A percentile compares a stretch with the other conserved stretches of the same genome.
These are phyloP conservation scores for Biancaea sappan DNA, from an alignment of 306 rosid species.

Conservation along the genomic window DNA sequence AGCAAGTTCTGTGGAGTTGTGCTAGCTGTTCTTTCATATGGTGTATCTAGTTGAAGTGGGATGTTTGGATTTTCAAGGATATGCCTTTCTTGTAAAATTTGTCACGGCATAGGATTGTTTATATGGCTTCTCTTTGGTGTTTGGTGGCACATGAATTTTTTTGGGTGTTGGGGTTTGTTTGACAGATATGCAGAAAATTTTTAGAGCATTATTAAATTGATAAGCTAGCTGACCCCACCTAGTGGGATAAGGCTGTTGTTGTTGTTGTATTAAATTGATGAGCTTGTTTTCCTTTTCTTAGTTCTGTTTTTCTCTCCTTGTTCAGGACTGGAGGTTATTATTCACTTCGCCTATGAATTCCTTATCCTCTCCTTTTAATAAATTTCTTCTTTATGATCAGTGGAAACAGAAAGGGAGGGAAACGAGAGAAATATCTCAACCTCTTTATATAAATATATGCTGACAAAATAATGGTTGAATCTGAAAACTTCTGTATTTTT, in stretches of 20 bases:
- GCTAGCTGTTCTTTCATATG: neutral
- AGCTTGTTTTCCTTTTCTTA: neutral
- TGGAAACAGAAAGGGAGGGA: conserved; percentile 18
- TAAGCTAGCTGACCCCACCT: too few species aligned
- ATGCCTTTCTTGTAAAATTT: conserved; percentile 18
- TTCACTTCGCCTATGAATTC: neutral
- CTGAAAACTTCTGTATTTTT: neutral
- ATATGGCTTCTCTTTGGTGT: conserved; percentile 6
- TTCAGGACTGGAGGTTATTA: conserved; percentile 10
- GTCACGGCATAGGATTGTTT: conserved; percentile 11
- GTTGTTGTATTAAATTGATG: conserved; percentile 1
- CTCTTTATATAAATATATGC: neutral
- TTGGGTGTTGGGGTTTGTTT: neutral
- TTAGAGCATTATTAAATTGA: neutral
- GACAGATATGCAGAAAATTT: neutral
- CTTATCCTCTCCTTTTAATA: conserved; percentile 2
- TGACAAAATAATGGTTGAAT: neutral
- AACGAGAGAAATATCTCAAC: neutral
- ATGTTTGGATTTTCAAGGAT: conserved; percentile 27
- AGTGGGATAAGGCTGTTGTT: too few species aligned
- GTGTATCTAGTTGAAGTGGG: neutral
- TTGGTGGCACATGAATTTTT: neutral
- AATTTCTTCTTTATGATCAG: neutral
- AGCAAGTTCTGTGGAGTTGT: neutral
- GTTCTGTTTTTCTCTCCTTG: neutral